Conservation (phyloP, 352 stramenopile species). For the Vaucheria bursata region DNA sequence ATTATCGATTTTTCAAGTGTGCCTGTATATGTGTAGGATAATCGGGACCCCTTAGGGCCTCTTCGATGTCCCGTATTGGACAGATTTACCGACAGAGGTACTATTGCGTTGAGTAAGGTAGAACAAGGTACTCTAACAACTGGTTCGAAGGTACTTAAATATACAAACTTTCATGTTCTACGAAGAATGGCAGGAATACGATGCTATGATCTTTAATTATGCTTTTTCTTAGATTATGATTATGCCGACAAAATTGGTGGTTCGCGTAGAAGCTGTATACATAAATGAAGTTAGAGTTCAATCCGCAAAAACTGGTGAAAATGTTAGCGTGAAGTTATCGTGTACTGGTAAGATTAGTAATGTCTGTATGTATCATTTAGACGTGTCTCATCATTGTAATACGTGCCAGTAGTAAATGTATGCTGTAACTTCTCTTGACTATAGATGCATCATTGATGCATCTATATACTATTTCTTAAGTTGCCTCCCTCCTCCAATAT, state of each 20-base stretch:
- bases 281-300: constrained; percentile 59
- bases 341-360: constrained; percentile 52
- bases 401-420: constrained; percentile 20
- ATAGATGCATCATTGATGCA: no score
- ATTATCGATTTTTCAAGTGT: no score
- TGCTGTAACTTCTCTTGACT: no score
- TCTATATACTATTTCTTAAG: no score
- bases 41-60: constrained; percentile 72
- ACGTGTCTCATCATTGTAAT: background rate
- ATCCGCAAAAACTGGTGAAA: constrained; percentile 90
- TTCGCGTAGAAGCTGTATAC: constrained; percentile 44
- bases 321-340: constrained; percentile 88
- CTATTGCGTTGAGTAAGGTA: constrained; percentile 94
- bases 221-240: constrained; percentile 67
- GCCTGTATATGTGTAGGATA: no score
- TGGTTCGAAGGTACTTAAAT: constrained; percentile 74
- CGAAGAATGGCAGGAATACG: no score
- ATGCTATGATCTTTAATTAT: no score
- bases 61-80: constrained; percentile 93
- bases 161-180: no score
- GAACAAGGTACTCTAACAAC: constrained; percentile 82
- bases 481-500: no score
- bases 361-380: constrained; percentile 10
- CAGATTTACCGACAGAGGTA: constrained; percentile 90
- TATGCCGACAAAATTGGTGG: constrained; percentile 76